Evolutionary conservation across 31 red algal genomes (phyloP).

Genomic region (Asparagopsis taxiformis): DNA sequence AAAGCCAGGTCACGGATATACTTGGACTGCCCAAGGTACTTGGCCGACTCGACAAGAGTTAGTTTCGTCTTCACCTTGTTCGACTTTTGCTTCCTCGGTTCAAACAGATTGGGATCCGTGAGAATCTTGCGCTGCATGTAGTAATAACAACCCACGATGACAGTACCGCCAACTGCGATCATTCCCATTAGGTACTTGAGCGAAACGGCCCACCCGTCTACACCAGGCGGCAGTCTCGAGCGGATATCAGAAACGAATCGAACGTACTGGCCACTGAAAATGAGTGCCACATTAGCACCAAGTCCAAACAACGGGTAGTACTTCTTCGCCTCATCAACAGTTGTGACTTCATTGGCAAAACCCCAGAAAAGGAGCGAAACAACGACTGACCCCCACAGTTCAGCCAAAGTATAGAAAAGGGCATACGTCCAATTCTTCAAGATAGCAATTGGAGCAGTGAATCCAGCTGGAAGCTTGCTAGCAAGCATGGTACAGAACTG

Average conservation of each 20-base stretch:
- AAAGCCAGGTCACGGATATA: slow-evolving; percentile 96
- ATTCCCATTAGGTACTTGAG: slow-evolving; percentile 89
- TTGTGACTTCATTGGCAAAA: slow-evolving; percentile 97
- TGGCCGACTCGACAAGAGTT: slow-evolving; percentile 80
- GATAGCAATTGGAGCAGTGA: slow-evolving; percentile 78
- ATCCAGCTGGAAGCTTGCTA: slow-evolving; percentile 70
- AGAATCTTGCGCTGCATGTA: slow-evolving; percentile 93
- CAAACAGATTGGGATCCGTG: slow-evolving; percentile 74
- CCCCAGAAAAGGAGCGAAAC: slow-evolving; percentile 97
- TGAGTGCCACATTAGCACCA: slow-evolving; percentile 94
- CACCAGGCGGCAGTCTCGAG: slow-evolving; percentile 81
- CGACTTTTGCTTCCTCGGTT: slow-evolving; percentile 52
- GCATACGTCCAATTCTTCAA: slow-evolving; percentile 96
- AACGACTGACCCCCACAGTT: slow-evolving; percentile 95
- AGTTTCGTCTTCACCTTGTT: slow-evolving; percentile 90
- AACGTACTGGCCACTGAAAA: slow-evolving; percentile 97
- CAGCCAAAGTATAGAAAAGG: slow-evolving; percentile 95
- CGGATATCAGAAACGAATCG: slow-evolving; percentile 89
- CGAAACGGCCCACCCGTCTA: slow-evolving; percentile 89
- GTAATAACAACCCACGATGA: slow-evolving; percentile 77
- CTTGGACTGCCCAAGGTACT: slow-evolving; percentile 83
- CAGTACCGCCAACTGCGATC: slow-evolving; percentile 68
- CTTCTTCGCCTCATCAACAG: slow-evolving; percentile 96
- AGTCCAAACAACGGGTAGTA: slow-evolving; percentile 97
- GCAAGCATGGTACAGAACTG: slow-evolving; percentile 46